Evolutionary conservation across 1,139 yeast species (phyloP).

Genomic region (Lizanozyma gosingica): DNA sequence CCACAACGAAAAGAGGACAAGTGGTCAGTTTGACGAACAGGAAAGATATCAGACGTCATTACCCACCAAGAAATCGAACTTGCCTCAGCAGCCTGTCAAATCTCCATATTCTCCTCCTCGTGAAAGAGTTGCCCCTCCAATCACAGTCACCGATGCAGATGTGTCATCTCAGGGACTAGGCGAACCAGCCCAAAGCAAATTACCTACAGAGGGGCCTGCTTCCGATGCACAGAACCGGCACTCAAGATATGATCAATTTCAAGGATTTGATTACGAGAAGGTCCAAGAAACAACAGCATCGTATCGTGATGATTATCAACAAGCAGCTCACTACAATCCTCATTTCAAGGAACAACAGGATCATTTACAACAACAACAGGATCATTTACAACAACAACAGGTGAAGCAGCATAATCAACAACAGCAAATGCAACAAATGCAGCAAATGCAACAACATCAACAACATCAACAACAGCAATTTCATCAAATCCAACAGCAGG

Average conservation of each 20-base stretch:
- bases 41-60: not conserved
- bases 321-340: not conserved
- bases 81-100: constrained; percentile 25
- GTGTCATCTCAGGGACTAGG: not conserved
- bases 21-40: not conserved
- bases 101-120: constrained; percentile 13
- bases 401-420: constrained; percentile 4
- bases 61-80: constrained; percentile 28
- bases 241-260: not conserved
- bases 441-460: constrained; percentile 8
- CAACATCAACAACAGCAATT: constrained; percentile 7
- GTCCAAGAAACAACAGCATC: not conserved
- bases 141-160: not conserved
- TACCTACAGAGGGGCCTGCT: not conserved
- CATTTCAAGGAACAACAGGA: constrained; percentile 10
- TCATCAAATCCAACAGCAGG: constrained; percentile 4
- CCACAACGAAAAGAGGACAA: not conserved
- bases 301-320: not conserved
- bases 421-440: constrained; percentile 8
- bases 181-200: not conserved
- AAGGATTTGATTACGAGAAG: not conserved
- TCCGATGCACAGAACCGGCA: not conserved
- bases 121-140: not conserved
- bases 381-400: constrained; percentile 9
- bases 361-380: constrained; percentile 10